Evolutionary conservation across 768 basidiomycete genomes (phyloP).

Genomic region (Boletus coccyginus): DNA sequence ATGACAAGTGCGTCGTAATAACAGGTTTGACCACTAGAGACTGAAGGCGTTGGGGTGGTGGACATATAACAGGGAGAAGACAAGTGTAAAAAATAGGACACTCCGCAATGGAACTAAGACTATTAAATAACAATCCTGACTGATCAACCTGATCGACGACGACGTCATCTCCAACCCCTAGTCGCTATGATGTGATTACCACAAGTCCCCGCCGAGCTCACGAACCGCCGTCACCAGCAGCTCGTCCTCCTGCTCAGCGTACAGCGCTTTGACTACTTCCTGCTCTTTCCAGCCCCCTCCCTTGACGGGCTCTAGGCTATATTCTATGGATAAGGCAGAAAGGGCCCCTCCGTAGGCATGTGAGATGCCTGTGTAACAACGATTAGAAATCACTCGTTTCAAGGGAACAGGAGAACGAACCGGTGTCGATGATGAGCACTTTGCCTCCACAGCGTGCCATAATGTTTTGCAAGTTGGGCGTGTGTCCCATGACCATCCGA

Average conservation of each 20-base stretch:
- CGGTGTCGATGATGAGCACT: slow-evolving; percentile 95
- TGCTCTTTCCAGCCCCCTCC: slow-evolving; percentile 35
- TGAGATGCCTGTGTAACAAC: slow-evolving; percentile 64
- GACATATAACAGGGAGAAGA: slow-evolving; percentile 11
- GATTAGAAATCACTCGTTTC: slow-evolving; percentile 9
- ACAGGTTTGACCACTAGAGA: slow-evolving; percentile 33
- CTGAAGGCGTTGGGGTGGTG: slow-evolving; percentile 11
- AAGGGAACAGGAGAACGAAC: slow-evolving; percentile 33
- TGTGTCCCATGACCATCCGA: slow-evolving; percentile 95
- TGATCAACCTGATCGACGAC: slow-evolving; percentile 1
- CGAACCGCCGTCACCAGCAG: slow-evolving; percentile 25
- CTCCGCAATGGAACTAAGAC: neutral
- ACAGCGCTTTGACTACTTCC: slow-evolving; percentile 35
- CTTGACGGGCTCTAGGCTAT: slow-evolving; percentile 67
- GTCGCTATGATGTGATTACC: slow-evolving; percentile 3
- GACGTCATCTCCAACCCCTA: slow-evolving; percentile 24
- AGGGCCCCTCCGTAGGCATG: slow-evolving; percentile 93
- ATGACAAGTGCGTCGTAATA: slow-evolving; percentile 48
- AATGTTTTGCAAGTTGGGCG: slow-evolving; percentile 87
- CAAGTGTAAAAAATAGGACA: neutral
- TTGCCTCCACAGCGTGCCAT: slow-evolving; percentile 87
- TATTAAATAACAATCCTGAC: slow-evolving; percentile 24
- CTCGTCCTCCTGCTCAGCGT: slow-evolving; percentile 32
- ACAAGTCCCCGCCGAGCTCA: slow-evolving; percentile 25
- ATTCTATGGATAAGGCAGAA: slow-evolving; percentile 84